Conservation (phyloP, 306 rosid genomes). For the Mucuna pruriens region DNA sequence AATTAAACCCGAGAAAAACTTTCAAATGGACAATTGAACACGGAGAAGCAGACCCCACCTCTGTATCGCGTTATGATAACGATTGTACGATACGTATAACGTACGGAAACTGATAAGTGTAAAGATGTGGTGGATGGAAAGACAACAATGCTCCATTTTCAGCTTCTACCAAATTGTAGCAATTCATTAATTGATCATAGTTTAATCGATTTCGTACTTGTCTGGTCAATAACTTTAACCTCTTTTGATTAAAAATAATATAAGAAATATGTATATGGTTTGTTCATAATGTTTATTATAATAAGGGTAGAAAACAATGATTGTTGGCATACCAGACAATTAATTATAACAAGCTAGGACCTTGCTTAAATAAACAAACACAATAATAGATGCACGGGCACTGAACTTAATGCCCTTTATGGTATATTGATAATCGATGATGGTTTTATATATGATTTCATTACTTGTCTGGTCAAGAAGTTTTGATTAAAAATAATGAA, state of each 20-base stretch:
- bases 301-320: neutral
- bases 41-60: neutral
- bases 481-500: neutral
- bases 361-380: constrained; percentile 1
- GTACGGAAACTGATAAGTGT: neutral
- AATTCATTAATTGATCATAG: neutral
- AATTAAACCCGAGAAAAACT: neutral
- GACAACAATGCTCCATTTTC: neutral
- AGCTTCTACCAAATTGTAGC: neutral
- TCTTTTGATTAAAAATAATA: neutral
- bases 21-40: neutral
- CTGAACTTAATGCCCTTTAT: neutral
- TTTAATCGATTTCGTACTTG: neutral
- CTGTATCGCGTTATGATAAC: neutral
- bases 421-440: neutral
- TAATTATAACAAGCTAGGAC: neutral
- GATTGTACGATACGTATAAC: neutral
- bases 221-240: neutral
- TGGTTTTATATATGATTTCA: neutral
- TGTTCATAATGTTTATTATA: neutral
- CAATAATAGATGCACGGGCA: neutral
- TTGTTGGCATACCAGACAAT: constrained; percentile 16
- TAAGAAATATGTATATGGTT: neutral
- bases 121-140: constrained; percentile 13
- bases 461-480: neutral